These are phyloP conservation scores for Hanseniaspora jakobsenii DNA, from an alignment of 805 yeast genomes.

Conservation along the genomic window DNA sequence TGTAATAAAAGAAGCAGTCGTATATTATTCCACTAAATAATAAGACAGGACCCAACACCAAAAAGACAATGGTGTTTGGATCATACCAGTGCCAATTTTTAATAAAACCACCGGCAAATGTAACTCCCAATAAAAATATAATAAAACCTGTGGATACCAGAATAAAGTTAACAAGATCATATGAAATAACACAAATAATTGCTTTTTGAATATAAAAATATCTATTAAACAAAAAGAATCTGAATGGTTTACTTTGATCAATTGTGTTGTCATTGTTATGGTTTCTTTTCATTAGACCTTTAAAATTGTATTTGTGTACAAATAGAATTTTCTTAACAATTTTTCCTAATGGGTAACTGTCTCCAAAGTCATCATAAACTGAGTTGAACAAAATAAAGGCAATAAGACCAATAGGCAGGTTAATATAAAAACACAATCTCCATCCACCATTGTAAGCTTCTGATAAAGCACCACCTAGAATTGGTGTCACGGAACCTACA, in stretches of 20 bases:
- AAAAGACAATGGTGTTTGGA: constrained; percentile 1
- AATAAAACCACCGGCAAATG: constrained; percentile 17
- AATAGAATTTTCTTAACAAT: background rate
- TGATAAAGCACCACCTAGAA: constrained; percentile 56
- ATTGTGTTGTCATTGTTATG: background rate
- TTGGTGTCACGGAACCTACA: constrained; percentile 16
- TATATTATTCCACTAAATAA: background rate
- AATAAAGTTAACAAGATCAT: constrained; percentile 23
- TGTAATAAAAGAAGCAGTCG: constrained; percentile 9
- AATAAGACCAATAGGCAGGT: constrained; percentile 51
- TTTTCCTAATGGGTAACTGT: background rate
- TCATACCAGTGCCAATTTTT: constrained; percentile 12
- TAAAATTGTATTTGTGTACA: constrained; percentile 5
- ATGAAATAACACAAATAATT: constrained; percentile 18
- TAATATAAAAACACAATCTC: constrained; percentile 69
- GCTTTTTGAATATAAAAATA: constrained; percentile 12
- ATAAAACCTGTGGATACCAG: constrained; percentile 21
- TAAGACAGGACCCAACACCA: constrained; percentile 5
- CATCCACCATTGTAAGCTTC: constrained; percentile 43
- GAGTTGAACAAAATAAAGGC: constrained; percentile 18
- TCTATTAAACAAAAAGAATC: no score
- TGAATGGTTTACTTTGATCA: no score
- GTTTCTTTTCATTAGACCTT: background rate
- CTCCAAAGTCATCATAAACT: constrained; percentile 6
- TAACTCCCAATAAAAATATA: constrained; percentile 20